A percentile compares a stretch with the other conserved stretches of the same genome.
Conservation (phyloP, 2,329 filamentous ascomycete genomes). For the Bipolaris zeicola region DNA sequence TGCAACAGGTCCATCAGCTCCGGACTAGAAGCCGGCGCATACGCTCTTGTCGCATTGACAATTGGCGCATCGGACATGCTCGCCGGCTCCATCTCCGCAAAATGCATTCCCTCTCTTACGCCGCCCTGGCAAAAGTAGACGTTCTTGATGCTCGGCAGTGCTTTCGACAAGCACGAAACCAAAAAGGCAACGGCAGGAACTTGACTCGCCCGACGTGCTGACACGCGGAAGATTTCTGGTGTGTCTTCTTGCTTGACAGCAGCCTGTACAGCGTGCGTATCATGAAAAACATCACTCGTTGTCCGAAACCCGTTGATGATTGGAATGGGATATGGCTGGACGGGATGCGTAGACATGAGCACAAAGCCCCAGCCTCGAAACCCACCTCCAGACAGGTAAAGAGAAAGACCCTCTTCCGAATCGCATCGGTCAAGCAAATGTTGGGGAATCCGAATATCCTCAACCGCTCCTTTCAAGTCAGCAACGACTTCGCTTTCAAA, state of each 20-base stretch:
- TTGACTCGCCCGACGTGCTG: slow-evolving; percentile 76
- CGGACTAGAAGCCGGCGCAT: slow-evolving; percentile 56
- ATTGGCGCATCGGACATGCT: slow-evolving; percentile 71
- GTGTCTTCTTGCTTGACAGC: slow-evolving; percentile 49
- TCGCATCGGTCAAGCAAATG: slow-evolving; percentile 50
- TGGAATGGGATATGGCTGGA: slow-evolving; percentile 81
- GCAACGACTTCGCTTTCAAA: slow-evolving; percentile 61
- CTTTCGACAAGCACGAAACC: slow-evolving; percentile 73
- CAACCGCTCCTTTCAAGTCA: slow-evolving; percentile 66
- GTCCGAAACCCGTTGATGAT: slow-evolving; percentile 81
- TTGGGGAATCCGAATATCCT: slow-evolving; percentile 61
- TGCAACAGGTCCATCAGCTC: slow-evolving; percentile 58
- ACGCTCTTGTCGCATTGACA: slow-evolving; percentile 62
- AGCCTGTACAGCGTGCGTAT: slow-evolving; percentile 54
- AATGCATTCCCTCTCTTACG: slow-evolving; percentile 82
- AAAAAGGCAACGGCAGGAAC: slow-evolving; percentile 84
- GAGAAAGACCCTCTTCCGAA: slow-evolving; percentile 51
- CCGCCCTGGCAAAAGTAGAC: slow-evolving; percentile 88
- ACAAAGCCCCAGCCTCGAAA: slow-evolving; percentile 92
- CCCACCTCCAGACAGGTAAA: slow-evolving; percentile 88
- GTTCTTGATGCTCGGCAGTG: slow-evolving; percentile 69
- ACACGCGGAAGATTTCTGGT: slow-evolving; percentile 69
- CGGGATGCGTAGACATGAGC: slow-evolving; percentile 76
- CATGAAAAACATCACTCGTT: slow-evolving; percentile 64
- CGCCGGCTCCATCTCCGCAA: slow-evolving; percentile 67